Percentiles rank a stretch among this genome's conserved stretches.
Conservation (phyloP, 2,329 filamentous ascomycete genomes). For the Plectosphaerella cucumerina region DNA sequence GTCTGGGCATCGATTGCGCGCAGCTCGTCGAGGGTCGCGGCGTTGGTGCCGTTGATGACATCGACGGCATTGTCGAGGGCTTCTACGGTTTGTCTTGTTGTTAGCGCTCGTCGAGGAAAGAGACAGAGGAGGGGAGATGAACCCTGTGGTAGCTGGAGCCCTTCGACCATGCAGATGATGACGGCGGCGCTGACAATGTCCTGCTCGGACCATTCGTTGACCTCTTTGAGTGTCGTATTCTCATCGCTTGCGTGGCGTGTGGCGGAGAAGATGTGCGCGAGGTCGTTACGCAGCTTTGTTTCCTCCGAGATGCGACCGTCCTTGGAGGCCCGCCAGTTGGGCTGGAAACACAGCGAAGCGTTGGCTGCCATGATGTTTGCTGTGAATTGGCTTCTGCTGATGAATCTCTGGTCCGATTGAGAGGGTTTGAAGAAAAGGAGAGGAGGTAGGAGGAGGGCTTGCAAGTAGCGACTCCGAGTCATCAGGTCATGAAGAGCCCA, state of each 20-base stretch:
- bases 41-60: not conserved
- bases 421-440: too few species aligned
- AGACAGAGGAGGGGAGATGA: too few species aligned
- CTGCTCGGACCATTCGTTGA: not conserved
- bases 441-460: too few species aligned
- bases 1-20: not conserved
- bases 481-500: too few species aligned
- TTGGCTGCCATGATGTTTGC: not conserved
- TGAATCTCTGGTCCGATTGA: too few species aligned
- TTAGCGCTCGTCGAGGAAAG: too few species aligned
- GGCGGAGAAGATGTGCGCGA: not conserved
- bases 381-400: too few species aligned
- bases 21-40: not conserved
- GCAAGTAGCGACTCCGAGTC: too few species aligned
- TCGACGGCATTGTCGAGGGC: not conserved
- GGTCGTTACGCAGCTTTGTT: not conserved
- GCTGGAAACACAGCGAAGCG: not conserved
- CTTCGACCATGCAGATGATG: not conserved
- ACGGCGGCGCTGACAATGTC: not conserved
- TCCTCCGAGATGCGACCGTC: not conserved
- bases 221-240: not conserved
- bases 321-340: not conserved
- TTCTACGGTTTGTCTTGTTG: too few species aligned
- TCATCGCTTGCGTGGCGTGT: not conserved
- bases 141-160: not conserved